Evolutionary conservation across 2,329 filamentous ascomycete genomes (phyloP), one percentile per base, ranked within the genome.

Genomic region (Myriosclerotinia curreyana): DNA sequence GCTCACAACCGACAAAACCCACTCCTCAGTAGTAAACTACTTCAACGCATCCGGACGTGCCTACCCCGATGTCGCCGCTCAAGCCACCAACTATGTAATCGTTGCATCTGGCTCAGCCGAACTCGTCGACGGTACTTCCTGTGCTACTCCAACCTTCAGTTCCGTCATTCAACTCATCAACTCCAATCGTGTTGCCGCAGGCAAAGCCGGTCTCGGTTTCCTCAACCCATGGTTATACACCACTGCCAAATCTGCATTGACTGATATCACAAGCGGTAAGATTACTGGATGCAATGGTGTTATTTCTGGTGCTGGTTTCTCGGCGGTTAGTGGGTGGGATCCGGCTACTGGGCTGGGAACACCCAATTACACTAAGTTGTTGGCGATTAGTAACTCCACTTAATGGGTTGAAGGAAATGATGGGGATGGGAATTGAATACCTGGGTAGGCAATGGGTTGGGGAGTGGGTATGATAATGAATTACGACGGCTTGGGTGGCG

Each of bases 111-210:
- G 77, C 4, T 70, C 52, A 0, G 69, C 74, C 22, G 70, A 73
- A 6, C 69, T 72, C 0, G 79, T 85, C 40, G 78, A 77, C 44
- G 83, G 83, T 5, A 83, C 80, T 1, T 81, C 78, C 15, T 83
- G 83, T 17, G 81, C 84, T 1, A 76, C 81, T 0, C 87, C 87
- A 0, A 77, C 83, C 0, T 82, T 83, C 5, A 80, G 84, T 1
- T 82, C 80, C 40, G 78, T 89, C 60, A 78, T 90, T 49, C 77
- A 83, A 5, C 77, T 90, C 4, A 75, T 89, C 55, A 90, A 89
- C 69, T 85, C 87, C 67, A 84, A 83, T 0, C 76, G 85, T 17
- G 72, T 88, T 17, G 76, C 80, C 0, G 76, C 76, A 25, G 83
- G 83, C 2, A 80, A 82, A 72, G 69, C 71, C 9, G 71, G 75